A percentile compares a stretch with the other conserved stretches of the same genome.
These are phyloP conservation scores for Microdochium bolleyi DNA, from an alignment of 2,329 filamentous ascomycete genomes.

Conservation along the genomic window DNA sequence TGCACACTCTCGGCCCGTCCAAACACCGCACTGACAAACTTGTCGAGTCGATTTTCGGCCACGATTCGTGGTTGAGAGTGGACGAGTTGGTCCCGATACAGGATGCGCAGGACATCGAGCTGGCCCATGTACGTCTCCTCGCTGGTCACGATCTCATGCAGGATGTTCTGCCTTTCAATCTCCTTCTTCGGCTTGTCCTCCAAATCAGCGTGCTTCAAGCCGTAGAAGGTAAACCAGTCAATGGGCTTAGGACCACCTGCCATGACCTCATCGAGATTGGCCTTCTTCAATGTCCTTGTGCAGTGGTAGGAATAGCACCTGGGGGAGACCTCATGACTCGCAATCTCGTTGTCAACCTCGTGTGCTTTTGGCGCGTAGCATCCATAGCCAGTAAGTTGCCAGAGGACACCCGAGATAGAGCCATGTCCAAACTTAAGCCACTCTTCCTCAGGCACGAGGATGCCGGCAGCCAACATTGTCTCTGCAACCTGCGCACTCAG, in stretches of 20 bases:
- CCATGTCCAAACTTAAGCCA: constrained; percentile 90
- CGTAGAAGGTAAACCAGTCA: constrained; percentile 88
- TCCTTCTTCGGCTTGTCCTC: constrained; percentile 75
- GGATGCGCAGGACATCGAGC: constrained; percentile 72
- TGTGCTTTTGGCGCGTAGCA: constrained; percentile 88
- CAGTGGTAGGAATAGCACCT: constrained; percentile 93
- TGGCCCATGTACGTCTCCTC: constrained; percentile 89
- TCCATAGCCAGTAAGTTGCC: constrained; percentile 83
- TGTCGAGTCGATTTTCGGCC: constrained; percentile 65
- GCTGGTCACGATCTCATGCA: constrained; percentile 91
- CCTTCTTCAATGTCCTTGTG: constrained; percentile 88
- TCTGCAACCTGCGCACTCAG: constrained; percentile 70
- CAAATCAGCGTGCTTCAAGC: constrained; percentile 68
- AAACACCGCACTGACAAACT: constrained; percentile 80
- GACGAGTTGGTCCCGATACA: constrained; percentile 78
- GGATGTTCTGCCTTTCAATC: constrained; percentile 82
- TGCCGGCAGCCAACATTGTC: constrained; percentile 71
- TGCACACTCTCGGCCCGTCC: constrained; percentile 85
- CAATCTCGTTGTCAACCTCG: constrained; percentile 36
- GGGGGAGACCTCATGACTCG: constrained; percentile 47
- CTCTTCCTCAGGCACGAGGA: constrained; percentile 83
- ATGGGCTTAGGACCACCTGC: constrained; percentile 62
- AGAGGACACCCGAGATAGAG: constrained; percentile 80
- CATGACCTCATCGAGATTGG: constrained; percentile 71
- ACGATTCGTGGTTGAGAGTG: constrained; percentile 73